phyloP scores from a whole-genome alignment of 192 early-diverging fungal genomes.

The Podila epicladia region DNA sequence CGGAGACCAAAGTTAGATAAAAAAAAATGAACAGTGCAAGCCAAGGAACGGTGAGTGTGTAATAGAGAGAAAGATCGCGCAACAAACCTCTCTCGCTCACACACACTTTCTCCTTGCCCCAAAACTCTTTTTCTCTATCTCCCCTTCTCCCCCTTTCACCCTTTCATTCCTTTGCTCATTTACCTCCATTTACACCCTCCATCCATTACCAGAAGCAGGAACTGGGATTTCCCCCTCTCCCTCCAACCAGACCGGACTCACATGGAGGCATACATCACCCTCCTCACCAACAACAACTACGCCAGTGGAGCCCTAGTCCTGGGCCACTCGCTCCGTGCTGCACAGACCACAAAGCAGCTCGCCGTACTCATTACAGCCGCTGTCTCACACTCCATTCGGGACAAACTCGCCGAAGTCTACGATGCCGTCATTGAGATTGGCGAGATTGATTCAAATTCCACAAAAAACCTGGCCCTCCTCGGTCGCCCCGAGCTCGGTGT shows the following conservation, averaged over 20 bases:
- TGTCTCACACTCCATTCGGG: slow-evolving; percentile 61
- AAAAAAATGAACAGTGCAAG: no score
- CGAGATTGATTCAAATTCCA: slow-evolving; percentile 66
- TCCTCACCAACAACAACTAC: slow-evolving; percentile 88
- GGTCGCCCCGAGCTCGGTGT: slow-evolving; percentile 92
- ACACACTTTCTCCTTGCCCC: neutral
- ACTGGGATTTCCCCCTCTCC: neutral
- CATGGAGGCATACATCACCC: slow-evolving; percentile 80
- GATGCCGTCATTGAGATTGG: slow-evolving; percentile 80
- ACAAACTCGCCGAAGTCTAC: slow-evolving; percentile 66
- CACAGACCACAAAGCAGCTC: slow-evolving; percentile 68
- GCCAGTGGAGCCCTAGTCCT: slow-evolving; percentile 86
- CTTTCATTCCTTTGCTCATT: slow-evolving; percentile 8
- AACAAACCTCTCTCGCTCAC: neutral
- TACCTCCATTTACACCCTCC: neutral
- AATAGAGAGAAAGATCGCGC: no score
- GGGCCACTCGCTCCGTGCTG: slow-evolving; percentile 76
- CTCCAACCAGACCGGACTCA: neutral
- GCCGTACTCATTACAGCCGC: slow-evolving; percentile 75
- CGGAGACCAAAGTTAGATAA: no score
- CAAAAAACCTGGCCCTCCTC: slow-evolving; percentile 71
- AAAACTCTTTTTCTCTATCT: neutral
- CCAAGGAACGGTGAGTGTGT: no score
- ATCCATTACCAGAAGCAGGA: neutral
- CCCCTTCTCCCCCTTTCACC: neutral